Evolutionary conservation across 306 rosid species (phyloP), one percentile per base, ranked within the genome.

Genomic region (Casuarina cunninghamiana): DNA sequence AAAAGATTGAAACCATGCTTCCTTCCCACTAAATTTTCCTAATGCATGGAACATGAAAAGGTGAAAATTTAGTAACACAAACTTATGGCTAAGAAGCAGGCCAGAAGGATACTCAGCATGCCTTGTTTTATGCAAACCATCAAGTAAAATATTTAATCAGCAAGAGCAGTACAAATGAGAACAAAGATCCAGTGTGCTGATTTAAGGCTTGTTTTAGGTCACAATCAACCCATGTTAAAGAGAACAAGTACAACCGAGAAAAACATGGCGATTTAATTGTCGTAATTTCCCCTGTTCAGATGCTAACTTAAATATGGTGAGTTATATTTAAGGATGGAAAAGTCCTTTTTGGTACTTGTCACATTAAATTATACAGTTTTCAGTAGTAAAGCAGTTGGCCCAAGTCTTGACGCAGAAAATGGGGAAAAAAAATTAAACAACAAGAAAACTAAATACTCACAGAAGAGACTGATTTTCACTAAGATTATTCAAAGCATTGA

Each of bases 381-480:
- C 50, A 42, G 35, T 15, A 42, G 16, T 66, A 66, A 41, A 42
- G 17, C 42, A 66, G 17, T 17, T 66, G 71, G 2, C 16, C 48
- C 7, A n/a, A 5, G 19, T 42, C 42, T 26, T 17, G 7, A 53
- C 12, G 51, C 15, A 58, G 11, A 58, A 6, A 35, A 5, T n/a
- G 58, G 58, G 7, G 5, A 12, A 37, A 13, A 61, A 15, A 62
- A 62, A 37, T 5, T 41, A 26, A 76, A 58, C 43, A 70, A 41
- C 48, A 78, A 78, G 60, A 69, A 32, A 69, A 53, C 44, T 46
- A 38, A 77, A 82, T 78, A 89, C 98, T 94, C 80, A 94, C 98
- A 92, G 77, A 76, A 95, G 96, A 78, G 98, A 95, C 84, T 95
- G 98, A 83, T 95, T 95, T 88, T 95, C 98, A 69, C 98, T 92